Base-by-base conservation (phyloP, 2,329 filamentous ascomycete genomes). In the Lachnellula occidentalis region DNA sequence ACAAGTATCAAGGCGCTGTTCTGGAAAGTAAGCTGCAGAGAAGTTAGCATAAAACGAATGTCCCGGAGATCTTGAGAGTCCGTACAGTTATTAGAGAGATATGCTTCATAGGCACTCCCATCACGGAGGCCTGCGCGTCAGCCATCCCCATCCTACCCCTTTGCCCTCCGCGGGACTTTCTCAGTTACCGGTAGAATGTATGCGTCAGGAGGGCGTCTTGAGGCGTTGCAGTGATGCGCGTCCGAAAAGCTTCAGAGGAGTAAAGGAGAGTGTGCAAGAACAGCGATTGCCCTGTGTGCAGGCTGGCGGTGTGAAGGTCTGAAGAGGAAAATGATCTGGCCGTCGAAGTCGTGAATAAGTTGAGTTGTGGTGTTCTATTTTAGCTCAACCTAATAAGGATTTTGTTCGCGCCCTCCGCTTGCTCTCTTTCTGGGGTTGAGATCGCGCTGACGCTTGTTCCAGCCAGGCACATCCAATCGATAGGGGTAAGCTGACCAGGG, bases 1-100 rank as follows among this genome's bases (percentile, higher is more conserved):
- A 87, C 83, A 62, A 92, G 74, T 57, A 90, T 90, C 57, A 92
- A 77, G 24, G 84, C 86, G 7, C 87, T 90, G 69, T 92, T 92
- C 74, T 92, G 86, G 59, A 89, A 83, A 27, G 85, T 90, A 66
- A 92, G 79, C 88, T 92, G 66, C 19, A 50, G 24, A 51, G 50
- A n/a, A 27, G 50, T 67, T 63, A 63, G 65, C 58, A 65, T 43
- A 52, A 43, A 53, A 65, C 61, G 50, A 62, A 61, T 37, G 19
- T 9, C 9, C 5, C 36, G 67, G 57, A 49, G 61, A 11, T 46
- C 64, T 58, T 34, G n/a, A 58, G 51, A 48, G 17, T 49, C 49
- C 78, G 56, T 74, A 87, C 85, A 54, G 80, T 85, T 59, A 85
- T 75, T 45, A 89, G 73, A 51, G 85, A 87, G 31, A 86, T 70